These are phyloP conservation scores for Penicillium verrucosum DNA, from an alignment of 2,329 filamentous ascomycete species.

Conservation along the genomic window DNA sequence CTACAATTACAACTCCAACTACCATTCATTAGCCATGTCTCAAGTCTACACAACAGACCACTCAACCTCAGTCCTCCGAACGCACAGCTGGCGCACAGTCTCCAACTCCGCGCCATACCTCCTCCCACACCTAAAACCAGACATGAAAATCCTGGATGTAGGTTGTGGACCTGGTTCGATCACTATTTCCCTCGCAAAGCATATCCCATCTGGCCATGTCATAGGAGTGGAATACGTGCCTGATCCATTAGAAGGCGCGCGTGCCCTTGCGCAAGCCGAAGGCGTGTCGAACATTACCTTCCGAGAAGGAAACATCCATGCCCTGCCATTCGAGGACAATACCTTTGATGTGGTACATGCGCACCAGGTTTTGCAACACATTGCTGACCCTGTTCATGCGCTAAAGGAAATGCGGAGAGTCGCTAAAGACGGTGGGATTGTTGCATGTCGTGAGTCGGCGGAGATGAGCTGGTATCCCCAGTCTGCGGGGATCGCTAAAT, in stretches of 20 bases:
- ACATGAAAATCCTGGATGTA: conserved; percentile 43
- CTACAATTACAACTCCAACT: not conserved
- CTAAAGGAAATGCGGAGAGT: conserved; percentile 57
- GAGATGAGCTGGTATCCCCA: conserved; percentile 34
- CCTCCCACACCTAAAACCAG: conserved; percentile 35
- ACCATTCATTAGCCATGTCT: not conserved
- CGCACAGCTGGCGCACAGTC: conserved; percentile 37
- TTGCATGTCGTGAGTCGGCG: conserved; percentile 49
- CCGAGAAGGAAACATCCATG: conserved; percentile 41
- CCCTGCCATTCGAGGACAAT: conserved; percentile 41
- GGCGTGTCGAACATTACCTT: conserved; percentile 38
- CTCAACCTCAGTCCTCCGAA: conserved; percentile 35
- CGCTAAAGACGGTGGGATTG: conserved; percentile 50
- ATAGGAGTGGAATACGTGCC: conserved; percentile 36
- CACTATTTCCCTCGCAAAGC: conserved; percentile 39
- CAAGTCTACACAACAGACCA: conserved; percentile 41
- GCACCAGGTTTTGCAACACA: conserved; percentile 58
- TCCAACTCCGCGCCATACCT: conserved; percentile 41
- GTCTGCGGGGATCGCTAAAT: conserved; percentile 25
- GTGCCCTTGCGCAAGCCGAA: conserved; percentile 26
- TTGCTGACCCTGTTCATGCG: conserved; percentile 50
- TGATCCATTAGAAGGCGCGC: conserved; percentile 36
- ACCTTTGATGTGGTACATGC: conserved; percentile 59
- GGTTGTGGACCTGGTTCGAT: conserved; percentile 48
- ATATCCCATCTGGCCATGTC: conserved; percentile 39